Evolutionary conservation across 2,329 filamentous ascomycete species (phyloP).

Genomic region (Neonectria sp.): DNA sequence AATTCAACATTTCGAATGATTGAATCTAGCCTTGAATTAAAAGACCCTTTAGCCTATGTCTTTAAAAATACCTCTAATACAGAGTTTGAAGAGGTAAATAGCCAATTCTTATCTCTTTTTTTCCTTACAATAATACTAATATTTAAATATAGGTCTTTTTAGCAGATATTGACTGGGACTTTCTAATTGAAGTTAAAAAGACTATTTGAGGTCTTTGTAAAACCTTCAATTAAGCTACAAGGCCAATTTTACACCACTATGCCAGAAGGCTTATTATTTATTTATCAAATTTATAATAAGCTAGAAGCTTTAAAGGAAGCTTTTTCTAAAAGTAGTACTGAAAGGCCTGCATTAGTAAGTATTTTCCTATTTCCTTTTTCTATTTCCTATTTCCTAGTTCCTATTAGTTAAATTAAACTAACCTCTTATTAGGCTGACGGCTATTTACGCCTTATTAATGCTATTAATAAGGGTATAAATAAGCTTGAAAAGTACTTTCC

Average conservation of each 20-base stretch:
- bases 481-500: background rate
- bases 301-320: background rate
- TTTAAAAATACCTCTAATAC: no score
- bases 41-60: no score
- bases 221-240: background rate
- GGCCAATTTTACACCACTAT: background rate
- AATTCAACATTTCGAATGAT: no score
- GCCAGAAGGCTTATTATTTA: background rate
- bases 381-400: slow-evolving; percentile 3
- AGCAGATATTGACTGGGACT: background rate
- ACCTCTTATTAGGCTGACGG: background rate
- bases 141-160: no score
- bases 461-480: slow-evolving; percentile 2
- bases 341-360: background rate
- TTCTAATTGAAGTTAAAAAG: background rate
- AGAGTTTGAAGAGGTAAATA: no score
- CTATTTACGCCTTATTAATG: slow-evolving; percentile 2
- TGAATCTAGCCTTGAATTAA: no score
- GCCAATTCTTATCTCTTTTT: no score
- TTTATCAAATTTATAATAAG: slow-evolving; percentile 1
- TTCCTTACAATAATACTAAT: no score
- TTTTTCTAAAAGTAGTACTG: background rate
- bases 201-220: background rate
- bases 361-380: no score
- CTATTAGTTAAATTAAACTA: slow-evolving; percentile 9